A percentile compares a stretch with the other conserved stretches of the same genome.
phyloP scores from a whole-genome alignment of 129 eudicot species.

The carrot (Daucus carota) region DNA sequence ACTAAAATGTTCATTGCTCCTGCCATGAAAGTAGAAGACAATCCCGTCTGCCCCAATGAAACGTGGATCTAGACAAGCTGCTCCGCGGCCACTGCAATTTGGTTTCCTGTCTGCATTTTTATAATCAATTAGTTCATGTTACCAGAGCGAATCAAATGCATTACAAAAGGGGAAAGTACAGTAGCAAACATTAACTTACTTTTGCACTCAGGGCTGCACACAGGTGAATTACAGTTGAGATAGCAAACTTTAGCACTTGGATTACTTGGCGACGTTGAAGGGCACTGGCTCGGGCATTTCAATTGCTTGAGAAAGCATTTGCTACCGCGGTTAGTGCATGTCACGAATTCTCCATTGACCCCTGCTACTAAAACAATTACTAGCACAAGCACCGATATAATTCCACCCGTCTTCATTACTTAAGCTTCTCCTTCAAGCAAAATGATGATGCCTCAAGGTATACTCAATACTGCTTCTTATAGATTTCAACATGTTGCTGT shows the following conservation, averaged over 20 bases:
- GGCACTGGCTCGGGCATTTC: constrained; percentile 36
- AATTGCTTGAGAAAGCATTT: constrained; percentile 22
- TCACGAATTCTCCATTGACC: constrained; percentile 18
- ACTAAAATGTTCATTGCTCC: constrained; percentile 33
- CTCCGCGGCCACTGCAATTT: constrained; percentile 34
- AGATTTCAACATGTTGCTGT: background rate
- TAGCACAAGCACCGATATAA: constrained; percentile 16
- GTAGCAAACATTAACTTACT: constrained; percentile 15
- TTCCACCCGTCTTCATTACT: constrained; percentile 14
- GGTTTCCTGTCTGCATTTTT: constrained; percentile 29
- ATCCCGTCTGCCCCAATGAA: constrained; percentile 42
- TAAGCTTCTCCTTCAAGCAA: background rate
- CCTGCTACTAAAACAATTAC: constrained; percentile 15
- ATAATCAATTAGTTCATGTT: background rate
- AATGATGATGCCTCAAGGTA: background rate
- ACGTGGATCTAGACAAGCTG: constrained; percentile 51
- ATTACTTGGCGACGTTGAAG: constrained; percentile 12
- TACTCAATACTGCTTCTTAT: background rate
- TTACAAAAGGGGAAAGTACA: background rate
- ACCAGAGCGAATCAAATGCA: background rate
- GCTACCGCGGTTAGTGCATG: constrained; percentile 25
- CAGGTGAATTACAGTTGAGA: constrained; percentile 34
- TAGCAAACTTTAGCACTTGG: constrained; percentile 37
- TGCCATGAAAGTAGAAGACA: constrained; percentile 55
- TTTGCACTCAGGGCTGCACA: constrained; percentile 31